Conservation (phyloP, 371 early-diverging fungal genomes). For the Apophysomyces variabilis region DNA sequence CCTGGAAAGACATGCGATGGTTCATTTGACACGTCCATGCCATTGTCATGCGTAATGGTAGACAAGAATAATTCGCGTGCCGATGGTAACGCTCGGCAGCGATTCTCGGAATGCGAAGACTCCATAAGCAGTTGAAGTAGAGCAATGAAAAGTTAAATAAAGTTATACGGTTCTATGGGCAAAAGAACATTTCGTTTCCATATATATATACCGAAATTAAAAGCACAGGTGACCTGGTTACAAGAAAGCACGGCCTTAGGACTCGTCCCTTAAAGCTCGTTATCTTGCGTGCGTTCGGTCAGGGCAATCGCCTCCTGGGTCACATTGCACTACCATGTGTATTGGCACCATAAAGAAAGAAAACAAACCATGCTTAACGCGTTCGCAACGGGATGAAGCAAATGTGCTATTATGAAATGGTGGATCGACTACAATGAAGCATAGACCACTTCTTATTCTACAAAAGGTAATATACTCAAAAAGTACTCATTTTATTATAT, state of each 20-base stretch:
- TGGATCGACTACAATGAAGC: not conserved
- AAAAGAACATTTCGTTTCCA: not conserved
- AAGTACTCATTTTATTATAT: not conserved
- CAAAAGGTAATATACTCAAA: not conserved
- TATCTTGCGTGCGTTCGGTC: constrained; percentile 67
- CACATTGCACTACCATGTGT: constrained; percentile 8
- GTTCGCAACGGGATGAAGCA: not conserved
- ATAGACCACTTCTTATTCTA: not conserved
- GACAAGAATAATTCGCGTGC: constrained; percentile 35
- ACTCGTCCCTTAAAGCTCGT: constrained; percentile 6
- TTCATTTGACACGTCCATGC: constrained; percentile 27
- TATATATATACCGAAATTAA: not conserved
- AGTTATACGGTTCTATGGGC: not conserved
- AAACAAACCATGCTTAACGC: not conserved
- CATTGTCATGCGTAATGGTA: constrained; percentile 24
- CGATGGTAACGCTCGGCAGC: constrained; percentile 28
- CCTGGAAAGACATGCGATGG: constrained; percentile 22
- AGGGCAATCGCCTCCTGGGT: constrained; percentile 75
- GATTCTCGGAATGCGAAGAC: constrained; percentile 27
- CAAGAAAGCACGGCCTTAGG: not conserved
- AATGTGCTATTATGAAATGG: not conserved
- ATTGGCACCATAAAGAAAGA: not conserved
- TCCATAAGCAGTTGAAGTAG: constrained; percentile 21
- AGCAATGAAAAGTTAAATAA: not conserved
- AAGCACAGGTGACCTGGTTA: constrained; percentile 6